Percentiles rank a stretch among this genome's conserved stretches.
These are phyloP conservation scores for Penicillium canescens DNA, from an alignment of 495 filamentous ascomycete species.

Conservation along the genomic window DNA sequence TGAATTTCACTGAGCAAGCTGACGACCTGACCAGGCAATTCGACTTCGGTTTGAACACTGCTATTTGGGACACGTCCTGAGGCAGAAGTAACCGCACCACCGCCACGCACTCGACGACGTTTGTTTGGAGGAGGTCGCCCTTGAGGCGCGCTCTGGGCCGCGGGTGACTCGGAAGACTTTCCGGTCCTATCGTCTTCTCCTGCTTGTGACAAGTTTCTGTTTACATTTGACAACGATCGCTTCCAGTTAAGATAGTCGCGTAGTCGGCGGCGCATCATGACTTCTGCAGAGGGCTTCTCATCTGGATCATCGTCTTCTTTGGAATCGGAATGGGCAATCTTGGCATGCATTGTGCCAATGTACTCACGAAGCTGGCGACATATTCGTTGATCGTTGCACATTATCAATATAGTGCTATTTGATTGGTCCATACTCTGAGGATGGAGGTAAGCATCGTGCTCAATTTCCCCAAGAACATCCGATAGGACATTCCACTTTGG, in stretches of 20 bases:
- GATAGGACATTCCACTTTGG: constrained; percentile 91
- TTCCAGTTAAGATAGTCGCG: constrained; percentile 94
- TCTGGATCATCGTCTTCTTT: constrained; percentile 36
- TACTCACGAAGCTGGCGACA: constrained; percentile 90
- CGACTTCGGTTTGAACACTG: constrained; percentile 75
- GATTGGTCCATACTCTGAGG: constrained; percentile 75
- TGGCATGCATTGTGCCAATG: constrained; percentile 86
- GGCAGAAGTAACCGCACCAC: constrained; percentile 57
- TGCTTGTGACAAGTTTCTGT: constrained; percentile 62
- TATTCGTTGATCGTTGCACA: constrained; percentile 89
- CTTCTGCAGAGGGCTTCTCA: constrained; percentile 67
- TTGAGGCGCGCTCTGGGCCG: constrained; percentile 39
- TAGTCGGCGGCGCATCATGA: constrained; percentile 86
- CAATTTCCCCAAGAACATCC: constrained; percentile 89
- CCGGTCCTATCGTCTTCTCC: constrained; percentile 11
- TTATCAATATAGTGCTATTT: constrained; percentile 86
- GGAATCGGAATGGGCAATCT: constrained; percentile 38
- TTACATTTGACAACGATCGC: constrained; percentile 81
- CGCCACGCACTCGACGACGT: constrained; percentile 84
- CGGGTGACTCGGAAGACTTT: constrained; percentile 22
- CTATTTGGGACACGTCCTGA: constrained; percentile 61
- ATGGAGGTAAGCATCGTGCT: constrained; percentile 85
- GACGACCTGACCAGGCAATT: constrained; percentile 73
- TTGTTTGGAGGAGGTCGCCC: constrained; percentile 81
- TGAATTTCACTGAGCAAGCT: constrained; percentile 65